Evolutionary conservation across 2,329 filamentous ascomycete species (phyloP), one percentile per base, ranked within the genome.

Genomic region (Grosmannia serpens): DNA sequence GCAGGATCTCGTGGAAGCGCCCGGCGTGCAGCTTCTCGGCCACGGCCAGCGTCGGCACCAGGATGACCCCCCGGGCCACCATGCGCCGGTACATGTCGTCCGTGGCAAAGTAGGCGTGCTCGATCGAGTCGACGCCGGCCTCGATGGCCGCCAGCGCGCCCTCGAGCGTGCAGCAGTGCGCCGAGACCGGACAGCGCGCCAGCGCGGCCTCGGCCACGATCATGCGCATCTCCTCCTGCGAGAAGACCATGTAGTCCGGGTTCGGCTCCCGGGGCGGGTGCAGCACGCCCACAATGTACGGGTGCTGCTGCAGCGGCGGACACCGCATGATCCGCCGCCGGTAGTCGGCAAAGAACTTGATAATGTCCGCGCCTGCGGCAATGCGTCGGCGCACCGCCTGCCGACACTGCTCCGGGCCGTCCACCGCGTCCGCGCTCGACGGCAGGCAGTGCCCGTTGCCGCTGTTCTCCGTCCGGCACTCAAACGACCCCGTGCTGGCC

Each of bases 341-440:
- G 63, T 78, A 78, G 62, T 80, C 77, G n/a, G 74, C 77, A 59
- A 77, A 80, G 65, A 79, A 75, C 66, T 79, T 79, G 68, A 80
- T 71, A n/a, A 80, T 60, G 60, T 80, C 77, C 1, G 77, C 77
- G 1, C 77, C 77, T 1, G 74, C 76, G 0, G 71, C 76, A 4
- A 78, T 65, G 2, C 77, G 70, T 17, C 76, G 67, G 15, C 77
- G 69, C 17, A 80, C 77, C 0, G 76, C 77, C 2, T 69, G 68
- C 1, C 76, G 68, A 2, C 77, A 73, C 2, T 73, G 76, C 3
- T 73, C 72, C 1, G 74, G 66, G 1, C 78, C 79, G 58, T 82
- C 79, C 7, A 73, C 77, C 0, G 70, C 66, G 53, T 80, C 76
- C 1, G 72, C 71, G 15, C 73, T 70, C 2, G 68, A 59, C 1